Percentiles rank a stretch among this genome's conserved stretches.
phyloP scores from a whole-genome alignment of 192 early-diverging fungal genomes.

The Backusella westeae region DNA sequence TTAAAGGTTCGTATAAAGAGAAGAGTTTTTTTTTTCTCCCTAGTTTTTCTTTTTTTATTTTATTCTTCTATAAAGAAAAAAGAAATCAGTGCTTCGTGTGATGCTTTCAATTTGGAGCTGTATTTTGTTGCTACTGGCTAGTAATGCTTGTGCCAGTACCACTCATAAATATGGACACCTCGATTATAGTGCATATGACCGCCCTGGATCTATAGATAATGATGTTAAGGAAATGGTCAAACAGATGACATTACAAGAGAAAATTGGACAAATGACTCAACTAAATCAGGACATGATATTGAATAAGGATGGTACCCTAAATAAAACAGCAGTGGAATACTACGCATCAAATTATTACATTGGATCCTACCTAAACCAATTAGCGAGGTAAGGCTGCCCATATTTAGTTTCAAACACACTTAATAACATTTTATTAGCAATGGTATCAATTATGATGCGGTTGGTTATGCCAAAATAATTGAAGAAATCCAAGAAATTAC shows the following conservation, averaged over 20 bases:
- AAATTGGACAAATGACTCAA: slow-evolving; percentile 71
- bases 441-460: slow-evolving; percentile 21
- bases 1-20: background rate
- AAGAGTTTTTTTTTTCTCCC: background rate
- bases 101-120: background rate
- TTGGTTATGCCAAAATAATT: slow-evolving; percentile 23
- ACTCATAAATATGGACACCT: background rate
- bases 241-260: slow-evolving; percentile 48
- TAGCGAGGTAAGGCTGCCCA: slow-evolving; percentile 49
- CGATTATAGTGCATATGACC: slow-evolving; percentile 9
- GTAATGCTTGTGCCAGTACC: background rate
- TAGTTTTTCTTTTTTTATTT: background rate
- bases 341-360: slow-evolving; percentile 58
- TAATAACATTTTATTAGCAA: slow-evolving; percentile 37
- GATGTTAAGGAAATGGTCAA: slow-evolving; percentile 46
- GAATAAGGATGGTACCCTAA: slow-evolving; percentile 49
- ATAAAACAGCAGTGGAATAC: slow-evolving; percentile 48
- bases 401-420: slow-evolving; percentile 48
- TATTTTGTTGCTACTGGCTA: background rate
- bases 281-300: slow-evolving; percentile 57
- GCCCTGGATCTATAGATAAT: slow-evolving; percentile 38
- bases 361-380: slow-evolving; percentile 60
- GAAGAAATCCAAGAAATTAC: slow-evolving; percentile 57
- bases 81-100: background rate
- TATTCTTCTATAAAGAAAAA: background rate